Evolutionary conservation across 306 rosid species (phyloP), one percentile per base, ranked within the genome.

Genomic region (Vicia villosa): DNA sequence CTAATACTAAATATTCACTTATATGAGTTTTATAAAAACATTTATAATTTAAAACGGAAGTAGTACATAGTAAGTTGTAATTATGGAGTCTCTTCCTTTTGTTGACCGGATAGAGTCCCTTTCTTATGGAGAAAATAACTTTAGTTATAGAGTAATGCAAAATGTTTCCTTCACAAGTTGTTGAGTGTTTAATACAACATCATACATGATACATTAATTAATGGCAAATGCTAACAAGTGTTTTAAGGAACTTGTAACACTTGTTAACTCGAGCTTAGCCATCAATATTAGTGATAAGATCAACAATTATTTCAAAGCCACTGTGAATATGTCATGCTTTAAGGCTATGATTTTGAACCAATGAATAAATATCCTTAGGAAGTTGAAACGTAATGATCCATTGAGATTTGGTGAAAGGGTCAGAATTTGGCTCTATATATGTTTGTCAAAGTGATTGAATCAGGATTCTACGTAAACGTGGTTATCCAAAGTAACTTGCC

Each of bases 401-500:
- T 7, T 26, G 64, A 72, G 74, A 78, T 78, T 47, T 66, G 73
- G 64, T 66, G 82, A 72, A 65, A 57, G 73, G 30, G n/a, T 38
- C 0, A 34, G 5, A 14, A n/a, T 24, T 72, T 72, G 82, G 74
- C 51, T 26, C 8, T 59, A 49, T 40, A 28, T 43, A 8, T 45
- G 50, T 55, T 73, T 52, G 63, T 56, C 28, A 56, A 77, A 71
- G 51, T 45, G 50, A 72, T 46, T 46, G 24, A 5, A 58, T 13
- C 41, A 21, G 42, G 10, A 56, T 65, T 71, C 47, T n/a, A 71
- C 45, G 73, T 72, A 72, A 72, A 78, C 74, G 73, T 66, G 59
- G 47, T 78, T 72, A 65, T 78, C 82, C 38, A 77, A 66, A 45
- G 74, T 72, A 66, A 78, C 82, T 58, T 32, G 24, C 74, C 82